These are phyloP conservation scores for Cercospora zeae-maydis DNA, from an alignment of 2,329 filamentous ascomycete genomes.

Conservation along the genomic window DNA sequence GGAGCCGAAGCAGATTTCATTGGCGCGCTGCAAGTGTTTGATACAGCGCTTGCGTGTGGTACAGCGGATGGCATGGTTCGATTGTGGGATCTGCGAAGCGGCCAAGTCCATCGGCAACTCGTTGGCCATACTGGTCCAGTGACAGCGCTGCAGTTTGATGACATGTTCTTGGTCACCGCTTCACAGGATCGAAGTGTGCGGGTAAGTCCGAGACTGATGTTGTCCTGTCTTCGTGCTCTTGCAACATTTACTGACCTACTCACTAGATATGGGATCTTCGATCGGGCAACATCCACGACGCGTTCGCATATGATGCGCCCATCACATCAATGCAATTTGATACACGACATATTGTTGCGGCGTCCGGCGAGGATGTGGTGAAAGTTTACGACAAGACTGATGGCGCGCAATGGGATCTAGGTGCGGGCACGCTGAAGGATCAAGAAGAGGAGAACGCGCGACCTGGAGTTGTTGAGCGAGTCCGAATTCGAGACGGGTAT, in stretches of 20 bases:
- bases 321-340: slow-evolving; percentile 99
- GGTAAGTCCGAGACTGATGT: slow-evolving; percentile 56
- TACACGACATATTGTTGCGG: slow-evolving; percentile 78
- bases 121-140: slow-evolving; percentile 95
- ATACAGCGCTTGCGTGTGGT: slow-evolving; percentile 90
- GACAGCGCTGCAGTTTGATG: slow-evolving; percentile 92
- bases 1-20: slow-evolving; percentile 82
- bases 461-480: slow-evolving; percentile 64
- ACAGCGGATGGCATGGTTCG: slow-evolving; percentile 97
- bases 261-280: slow-evolving; percentile 94
- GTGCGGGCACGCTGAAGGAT: slow-evolving; percentile 70
- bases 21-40: slow-evolving; percentile 90
- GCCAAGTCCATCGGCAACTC: slow-evolving; percentile 92
- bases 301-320: slow-evolving; percentile 88
- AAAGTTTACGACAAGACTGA: slow-evolving; percentile 99
- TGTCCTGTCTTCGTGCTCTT: too few species aligned
- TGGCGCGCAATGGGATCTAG: slow-evolving; percentile 93
- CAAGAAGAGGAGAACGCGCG: slow-evolving; percentile 47
- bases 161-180: slow-evolving; percentile 89
- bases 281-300: slow-evolving; percentile 91
- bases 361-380: slow-evolving; percentile 86
- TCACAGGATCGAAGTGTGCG: slow-evolving; percentile 89
- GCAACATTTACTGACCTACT: slow-evolving; percentile 28
- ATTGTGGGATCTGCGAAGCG: slow-evolving; percentile 92
- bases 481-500: slow-evolving; percentile 90